These are phyloP conservation scores for Aspergillus baeticus DNA, from an alignment of 495 filamentous ascomycete species.

Conservation along the genomic window DNA sequence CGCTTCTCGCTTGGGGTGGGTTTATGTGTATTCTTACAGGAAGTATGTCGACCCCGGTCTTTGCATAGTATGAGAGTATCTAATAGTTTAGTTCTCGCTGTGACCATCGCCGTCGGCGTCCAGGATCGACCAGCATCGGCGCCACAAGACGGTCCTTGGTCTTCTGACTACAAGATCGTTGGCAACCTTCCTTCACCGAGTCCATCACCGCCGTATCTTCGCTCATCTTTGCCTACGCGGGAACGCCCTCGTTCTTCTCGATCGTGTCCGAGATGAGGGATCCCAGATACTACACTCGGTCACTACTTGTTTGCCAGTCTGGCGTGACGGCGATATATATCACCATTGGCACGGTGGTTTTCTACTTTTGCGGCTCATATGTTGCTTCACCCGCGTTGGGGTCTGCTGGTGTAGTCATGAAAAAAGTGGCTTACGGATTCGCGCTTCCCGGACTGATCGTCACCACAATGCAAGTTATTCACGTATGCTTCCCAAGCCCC, in stretches of 20 bases:
- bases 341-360: slow-evolving; percentile 63
- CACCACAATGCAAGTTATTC: slow-evolving; percentile 29
- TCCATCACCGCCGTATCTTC: slow-evolving; percentile 63
- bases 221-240: slow-evolving; percentile 64
- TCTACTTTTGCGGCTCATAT: slow-evolving; percentile 64
- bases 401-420: slow-evolving; percentile 57
- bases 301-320: slow-evolving; percentile 44
- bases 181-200: slow-evolving; percentile 25
- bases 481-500: slow-evolving; percentile 17
- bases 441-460: slow-evolving; percentile 58
- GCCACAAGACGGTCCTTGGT: slow-evolving; percentile 30
- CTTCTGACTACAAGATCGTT: slow-evolving; percentile 32
- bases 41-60: slow-evolving; percentile 18
- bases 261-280: slow-evolving; percentile 76
- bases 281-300: slow-evolving; percentile 57
- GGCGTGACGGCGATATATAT: slow-evolving; percentile 63
- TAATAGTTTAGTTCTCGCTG: slow-evolving; percentile 54
- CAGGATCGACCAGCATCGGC: slow-evolving; percentile 41
- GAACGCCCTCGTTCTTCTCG: slow-evolving; percentile 65
- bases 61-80: slow-evolving; percentile 21
- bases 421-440: slow-evolving; percentile 72
- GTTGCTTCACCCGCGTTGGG: slow-evolving; percentile 70
- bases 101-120: slow-evolving; percentile 66
- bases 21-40: slow-evolving; percentile 35
- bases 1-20: slow-evolving; percentile 40